Evolutionary conservation across 352 stramenopile species (phyloP).

Genomic region (Globisporangium cederbergense): DNA sequence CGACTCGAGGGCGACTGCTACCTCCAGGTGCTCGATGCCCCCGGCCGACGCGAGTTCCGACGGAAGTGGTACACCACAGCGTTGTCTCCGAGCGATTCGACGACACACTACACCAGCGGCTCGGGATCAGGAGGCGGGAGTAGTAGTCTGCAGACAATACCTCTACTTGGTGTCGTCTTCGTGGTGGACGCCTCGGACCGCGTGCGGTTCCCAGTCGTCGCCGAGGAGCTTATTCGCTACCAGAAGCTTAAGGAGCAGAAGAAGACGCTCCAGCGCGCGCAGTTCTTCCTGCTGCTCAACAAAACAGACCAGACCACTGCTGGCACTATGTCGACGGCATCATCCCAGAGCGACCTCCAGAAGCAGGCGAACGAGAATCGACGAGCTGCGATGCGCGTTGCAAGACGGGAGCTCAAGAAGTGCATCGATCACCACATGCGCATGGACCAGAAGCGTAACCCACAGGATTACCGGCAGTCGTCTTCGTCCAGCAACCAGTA

Average conservation of each 20-base stretch:
- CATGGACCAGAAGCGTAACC: constrained; percentile 39
- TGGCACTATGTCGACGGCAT: constrained; percentile 7
- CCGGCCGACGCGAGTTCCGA: constrained; percentile 31
- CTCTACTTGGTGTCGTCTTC: constrained; percentile 45
- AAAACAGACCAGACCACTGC: constrained; percentile 36
- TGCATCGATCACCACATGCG: constrained; percentile 47
- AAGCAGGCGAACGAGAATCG: constrained; percentile 22
- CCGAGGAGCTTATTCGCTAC: constrained; percentile 42
- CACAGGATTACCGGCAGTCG: constrained; percentile 8
- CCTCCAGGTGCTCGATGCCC: constrained; percentile 44
- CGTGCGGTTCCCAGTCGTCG: constrained; percentile 47
- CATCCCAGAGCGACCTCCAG: constrained; percentile 13
- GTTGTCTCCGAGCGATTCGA: constrained; percentile 1
- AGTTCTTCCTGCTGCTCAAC: constrained; percentile 57
- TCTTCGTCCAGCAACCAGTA: neutral
- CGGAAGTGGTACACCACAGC: constrained; percentile 31
- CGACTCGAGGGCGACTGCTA: constrained; percentile 40
- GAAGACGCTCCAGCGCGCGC: constrained; percentile 27
- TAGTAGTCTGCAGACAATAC: constrained; percentile 20
- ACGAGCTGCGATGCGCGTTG: constrained; percentile 25
- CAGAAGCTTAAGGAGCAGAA: constrained; percentile 34
- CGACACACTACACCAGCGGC: neutral
- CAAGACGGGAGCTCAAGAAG: constrained; percentile 44
- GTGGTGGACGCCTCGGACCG: constrained; percentile 44
- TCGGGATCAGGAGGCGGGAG: constrained; percentile 1